A percentile compares a stretch with the other conserved stretches of the same genome.
Conservation (phyloP, 148 eudicot genomes). For the Vaccinium macrocarpon region DNA sequence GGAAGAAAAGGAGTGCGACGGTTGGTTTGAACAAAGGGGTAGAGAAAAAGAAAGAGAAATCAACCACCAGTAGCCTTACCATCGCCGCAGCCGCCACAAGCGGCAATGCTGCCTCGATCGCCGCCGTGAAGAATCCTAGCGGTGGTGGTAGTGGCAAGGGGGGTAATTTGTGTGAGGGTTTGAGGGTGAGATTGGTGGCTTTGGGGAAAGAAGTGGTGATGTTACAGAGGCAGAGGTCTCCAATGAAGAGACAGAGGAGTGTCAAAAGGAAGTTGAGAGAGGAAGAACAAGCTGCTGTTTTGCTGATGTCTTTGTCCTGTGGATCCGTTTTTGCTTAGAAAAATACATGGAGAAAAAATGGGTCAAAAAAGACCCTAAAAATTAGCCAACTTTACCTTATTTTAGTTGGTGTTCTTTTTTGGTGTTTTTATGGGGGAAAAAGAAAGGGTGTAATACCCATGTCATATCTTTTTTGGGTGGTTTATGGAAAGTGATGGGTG, state of each 20-base stretch:
- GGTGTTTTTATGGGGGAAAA: background rate
- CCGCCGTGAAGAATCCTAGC: background rate
- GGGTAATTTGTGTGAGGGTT: slow-evolving; percentile 14
- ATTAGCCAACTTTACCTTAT: background rate
- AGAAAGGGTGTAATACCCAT: background rate
- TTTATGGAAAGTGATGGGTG: background rate
- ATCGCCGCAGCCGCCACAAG: no score
- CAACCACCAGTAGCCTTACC: background rate
- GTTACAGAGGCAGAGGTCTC: slow-evolving; percentile 26
- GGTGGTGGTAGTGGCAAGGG: background rate
- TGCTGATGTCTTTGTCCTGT: slow-evolving; percentile 57
- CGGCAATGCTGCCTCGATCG: background rate
- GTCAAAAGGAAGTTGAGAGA: slow-evolving; percentile 34
- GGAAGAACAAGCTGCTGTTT: slow-evolving; percentile 52
- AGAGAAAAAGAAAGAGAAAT: slow-evolving; percentile 12
- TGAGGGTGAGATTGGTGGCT: slow-evolving; percentile 31
- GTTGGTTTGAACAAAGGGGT: slow-evolving; percentile 21
- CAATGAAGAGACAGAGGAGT: slow-evolving; percentile 33
- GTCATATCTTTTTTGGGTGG: background rate
- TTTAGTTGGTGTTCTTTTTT: background rate
- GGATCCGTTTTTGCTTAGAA: slow-evolving; percentile 42
- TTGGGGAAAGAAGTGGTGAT: slow-evolving; percentile 24
- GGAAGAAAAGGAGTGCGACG: slow-evolving; percentile 40
- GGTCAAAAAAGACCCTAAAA: background rate
- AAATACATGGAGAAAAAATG: background rate